Evolutionary conservation across 148 eudicot species (phyloP).

Genomic region (Diospyros lotus): DNA sequence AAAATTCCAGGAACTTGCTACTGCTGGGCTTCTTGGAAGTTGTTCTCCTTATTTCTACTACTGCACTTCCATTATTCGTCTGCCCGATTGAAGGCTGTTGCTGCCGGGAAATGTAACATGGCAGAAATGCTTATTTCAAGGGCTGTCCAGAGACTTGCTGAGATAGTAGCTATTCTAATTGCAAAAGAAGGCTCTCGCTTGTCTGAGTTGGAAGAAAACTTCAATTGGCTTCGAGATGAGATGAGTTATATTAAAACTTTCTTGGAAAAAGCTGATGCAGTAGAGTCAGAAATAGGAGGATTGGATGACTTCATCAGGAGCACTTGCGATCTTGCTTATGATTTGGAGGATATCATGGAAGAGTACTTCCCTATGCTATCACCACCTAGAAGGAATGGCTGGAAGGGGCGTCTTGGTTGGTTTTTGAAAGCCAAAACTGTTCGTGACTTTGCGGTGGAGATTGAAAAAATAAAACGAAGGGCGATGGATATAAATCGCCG

Average conservation of each 20-base stretch:
- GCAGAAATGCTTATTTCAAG: background rate
- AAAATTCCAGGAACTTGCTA: too few relatives aligned
- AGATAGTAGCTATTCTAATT: background rate
- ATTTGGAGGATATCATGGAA: slow-evolving; percentile 10
- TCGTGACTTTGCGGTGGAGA: background rate
- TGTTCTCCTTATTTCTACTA: too few relatives aligned
- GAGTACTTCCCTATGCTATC: slow-evolving; percentile 1
- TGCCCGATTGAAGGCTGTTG: too few relatives aligned
- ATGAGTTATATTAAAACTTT: slow-evolving; percentile 10
- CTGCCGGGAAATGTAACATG: background rate
- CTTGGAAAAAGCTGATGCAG: background rate
- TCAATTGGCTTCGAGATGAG: slow-evolving; percentile 1
- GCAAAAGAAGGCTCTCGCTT: slow-evolving; percentile 2
- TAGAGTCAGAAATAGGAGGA: too few relatives aligned
- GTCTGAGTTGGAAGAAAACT: background rate
- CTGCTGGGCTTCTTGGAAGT: too few relatives aligned
- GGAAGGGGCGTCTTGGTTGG: too few relatives aligned
- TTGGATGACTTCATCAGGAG: too few relatives aligned
- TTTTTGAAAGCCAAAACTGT: background rate
- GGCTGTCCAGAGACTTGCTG: background rate
- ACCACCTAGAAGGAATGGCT: background rate
- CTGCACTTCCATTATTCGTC: too few relatives aligned
- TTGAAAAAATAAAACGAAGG: slow-evolving; percentile 1
- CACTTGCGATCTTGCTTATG: slow-evolving; percentile 10
- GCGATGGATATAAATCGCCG: background rate